Evolutionary conservation across 352 stramenopile species (phyloP), one percentile per base, ranked within the genome.

Genomic region (Globisporangium viniferum): DNA sequence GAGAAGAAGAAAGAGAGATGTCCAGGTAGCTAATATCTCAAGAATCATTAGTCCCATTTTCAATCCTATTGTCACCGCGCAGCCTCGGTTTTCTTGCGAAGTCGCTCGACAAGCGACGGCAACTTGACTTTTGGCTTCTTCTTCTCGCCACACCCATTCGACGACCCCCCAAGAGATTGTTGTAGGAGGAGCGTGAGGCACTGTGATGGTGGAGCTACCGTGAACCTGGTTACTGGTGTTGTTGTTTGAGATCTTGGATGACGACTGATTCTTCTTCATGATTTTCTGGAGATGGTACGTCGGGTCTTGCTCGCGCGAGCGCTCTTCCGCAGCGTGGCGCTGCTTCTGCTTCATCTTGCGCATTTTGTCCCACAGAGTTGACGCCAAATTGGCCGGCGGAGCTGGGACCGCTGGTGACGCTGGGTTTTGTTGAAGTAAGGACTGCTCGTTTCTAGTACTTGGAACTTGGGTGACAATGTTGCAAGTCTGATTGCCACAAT

Each of bases 81-180:
- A 14, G 81, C 80, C 14, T 84, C 83, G 2, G 85, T 91, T 67
- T 89, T 88, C 59, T 77, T 84, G 39, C 85, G 80, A 14, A 93
- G 67, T 8, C 85, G 78, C 65, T 93, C 85, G 22, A 93, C 85
- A 15, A 93, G 70, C 55, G 85, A 93, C 49, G 85, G 85, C 5
- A 93, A 46, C 36, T 91, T 91, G 33, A 88, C 75, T 49, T 90
- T 91, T 15, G 73, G 66, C n/a, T 80, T 84, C 68, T 89, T 91
- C 60, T 86, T 90, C 8, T 77, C 70, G 8, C 57, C 65, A 29
- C 44, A 31, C 24, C 66, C 78, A 3, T 51, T 70, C 0, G 67
- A 74, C 3, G 78, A 77, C n/a, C 2, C 78, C 82, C 81, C 81
- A 90, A 31, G 77, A 73, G 1, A 88, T 64, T 7, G 70, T 75